Evolutionary conservation across 2,329 filamentous ascomycete genomes (phyloP).

Genomic region (Neodidymelliopsis sp.): DNA sequence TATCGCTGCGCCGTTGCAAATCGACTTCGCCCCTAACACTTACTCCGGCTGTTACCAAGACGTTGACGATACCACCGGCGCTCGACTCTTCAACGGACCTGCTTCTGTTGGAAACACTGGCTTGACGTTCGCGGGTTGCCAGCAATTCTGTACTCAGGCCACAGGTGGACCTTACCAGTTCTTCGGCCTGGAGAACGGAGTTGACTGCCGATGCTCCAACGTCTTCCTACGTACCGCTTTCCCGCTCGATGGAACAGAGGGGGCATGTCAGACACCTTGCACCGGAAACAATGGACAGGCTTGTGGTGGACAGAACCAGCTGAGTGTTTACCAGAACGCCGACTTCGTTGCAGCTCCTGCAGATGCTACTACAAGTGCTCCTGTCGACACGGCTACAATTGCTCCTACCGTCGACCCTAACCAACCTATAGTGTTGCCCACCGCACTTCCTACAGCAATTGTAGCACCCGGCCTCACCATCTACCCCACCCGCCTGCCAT

Average conservation of each 20-base stretch:
- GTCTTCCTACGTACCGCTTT: neutral
- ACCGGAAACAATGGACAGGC: neutral
- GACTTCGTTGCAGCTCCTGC: neutral
- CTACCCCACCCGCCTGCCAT: conserved; percentile 10
- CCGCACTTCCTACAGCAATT: neutral
- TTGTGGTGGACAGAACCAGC: conserved; percentile 1
- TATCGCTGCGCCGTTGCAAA: too few relatives aligned
- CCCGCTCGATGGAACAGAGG: neutral
- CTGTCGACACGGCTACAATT: neutral
- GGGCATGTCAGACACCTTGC: neutral
- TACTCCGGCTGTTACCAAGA: conserved; percentile 5
- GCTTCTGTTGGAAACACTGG: neutral
- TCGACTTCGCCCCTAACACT: neutral
- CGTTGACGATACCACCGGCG: neutral
- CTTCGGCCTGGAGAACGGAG: conserved; percentile 15
- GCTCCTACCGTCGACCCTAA: neutral
- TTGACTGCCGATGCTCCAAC: conserved; percentile 17
- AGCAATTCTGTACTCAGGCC: conserved; percentile 9
- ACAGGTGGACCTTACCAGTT: conserved; percentile 10
- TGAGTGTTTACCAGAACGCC: conserved; percentile 7
- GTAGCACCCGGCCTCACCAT: neutral
- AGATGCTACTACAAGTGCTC: neutral
- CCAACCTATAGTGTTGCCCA: neutral
- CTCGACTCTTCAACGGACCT: neutral
- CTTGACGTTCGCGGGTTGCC: conserved; percentile 3